Evolutionary conservation across 2,329 filamentous ascomycete genomes (phyloP).

Genomic region (Ophiocordyceps robertsii): DNA sequence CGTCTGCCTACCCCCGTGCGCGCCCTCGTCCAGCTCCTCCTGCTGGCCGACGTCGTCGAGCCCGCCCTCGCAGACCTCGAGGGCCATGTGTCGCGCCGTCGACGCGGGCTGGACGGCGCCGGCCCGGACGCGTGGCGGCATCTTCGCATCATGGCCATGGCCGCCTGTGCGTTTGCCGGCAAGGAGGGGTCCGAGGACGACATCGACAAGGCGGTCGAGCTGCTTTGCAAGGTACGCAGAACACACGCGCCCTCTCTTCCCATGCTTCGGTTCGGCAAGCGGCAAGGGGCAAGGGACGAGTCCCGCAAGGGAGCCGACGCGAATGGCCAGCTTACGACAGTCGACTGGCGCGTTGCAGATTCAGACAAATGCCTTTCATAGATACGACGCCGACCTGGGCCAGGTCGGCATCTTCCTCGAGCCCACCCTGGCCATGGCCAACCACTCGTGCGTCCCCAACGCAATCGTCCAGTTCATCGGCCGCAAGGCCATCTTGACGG

Average conservation of each 20-base stretch:
- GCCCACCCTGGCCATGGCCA: slow-evolving; percentile 41
- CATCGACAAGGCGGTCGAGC: slow-evolving; percentile 26
- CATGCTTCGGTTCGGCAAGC: too few relatives aligned
- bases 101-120: slow-evolving; percentile 17
- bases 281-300: too few relatives aligned
- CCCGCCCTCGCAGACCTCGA: slow-evolving; percentile 30
- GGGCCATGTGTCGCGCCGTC: slow-evolving; percentile 23
- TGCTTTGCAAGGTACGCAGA: slow-evolving; percentile 38
- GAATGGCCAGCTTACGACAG: slow-evolving; percentile 1
- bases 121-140: slow-evolving; percentile 30
- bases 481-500: slow-evolving; percentile 35
- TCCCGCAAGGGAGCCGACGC: background rate
- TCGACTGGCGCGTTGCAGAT: slow-evolving; percentile 24
- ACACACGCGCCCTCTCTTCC: background rate
- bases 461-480: slow-evolving; percentile 42
- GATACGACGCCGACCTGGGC: slow-evolving; percentile 36
- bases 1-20: slow-evolving; percentile 40
- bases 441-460: slow-evolving; percentile 50
- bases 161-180: slow-evolving; percentile 26
- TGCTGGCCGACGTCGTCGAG: slow-evolving; percentile 24
- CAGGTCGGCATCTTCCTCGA: slow-evolving; percentile 43
- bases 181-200: slow-evolving; percentile 13
- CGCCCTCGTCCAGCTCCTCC: slow-evolving; percentile 36
- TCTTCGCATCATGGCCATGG: slow-evolving; percentile 33
- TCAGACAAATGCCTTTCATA: slow-evolving; percentile 48